These are phyloP conservation scores for Suhomyces kilbournensis DNA, from an alignment of 805 yeast genomes.

Conservation along the genomic window DNA sequence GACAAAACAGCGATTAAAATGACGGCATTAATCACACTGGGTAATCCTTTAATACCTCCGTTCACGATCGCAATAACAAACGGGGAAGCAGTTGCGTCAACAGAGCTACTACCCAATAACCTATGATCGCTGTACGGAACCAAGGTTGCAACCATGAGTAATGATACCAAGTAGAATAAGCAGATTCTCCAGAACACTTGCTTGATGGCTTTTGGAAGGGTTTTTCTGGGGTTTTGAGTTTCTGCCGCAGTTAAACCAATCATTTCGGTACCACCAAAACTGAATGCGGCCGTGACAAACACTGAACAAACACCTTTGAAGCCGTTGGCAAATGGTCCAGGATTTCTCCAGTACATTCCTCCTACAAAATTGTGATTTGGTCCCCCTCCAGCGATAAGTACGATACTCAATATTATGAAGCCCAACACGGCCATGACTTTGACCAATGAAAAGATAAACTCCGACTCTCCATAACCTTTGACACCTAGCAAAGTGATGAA, in stretches of 20 bases:
- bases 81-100: conserved; percentile 68
- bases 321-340: conserved; percentile 54
- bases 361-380: conserved; percentile 49
- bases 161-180: conserved; percentile 31
- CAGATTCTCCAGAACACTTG: conserved; percentile 42
- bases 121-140: conserved; percentile 18
- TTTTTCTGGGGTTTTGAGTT: conserved; percentile 32
- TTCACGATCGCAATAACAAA: conserved; percentile 67
- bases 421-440: conserved; percentile 50
- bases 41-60: conserved; percentile 63
- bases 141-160: conserved; percentile 21
- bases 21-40: conserved; percentile 63
- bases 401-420: conserved; percentile 46
- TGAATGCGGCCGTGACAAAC: conserved; percentile 40
- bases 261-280: conserved; percentile 39
- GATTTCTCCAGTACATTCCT: conserved; percentile 47
- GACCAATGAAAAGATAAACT: conserved; percentile 46
- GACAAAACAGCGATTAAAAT: conserved; percentile 66
- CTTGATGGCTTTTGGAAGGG: conserved; percentile 38
- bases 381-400: conserved; percentile 51
- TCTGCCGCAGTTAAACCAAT: conserved; percentile 42
- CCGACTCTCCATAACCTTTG: conserved; percentile 56
- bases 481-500: conserved; percentile 52
- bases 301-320: conserved; percentile 38
- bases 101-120: conserved; percentile 44